Base-by-base conservation (phyloP, 1,139 yeast species). In the Chernovozyma aurita region DNA sequence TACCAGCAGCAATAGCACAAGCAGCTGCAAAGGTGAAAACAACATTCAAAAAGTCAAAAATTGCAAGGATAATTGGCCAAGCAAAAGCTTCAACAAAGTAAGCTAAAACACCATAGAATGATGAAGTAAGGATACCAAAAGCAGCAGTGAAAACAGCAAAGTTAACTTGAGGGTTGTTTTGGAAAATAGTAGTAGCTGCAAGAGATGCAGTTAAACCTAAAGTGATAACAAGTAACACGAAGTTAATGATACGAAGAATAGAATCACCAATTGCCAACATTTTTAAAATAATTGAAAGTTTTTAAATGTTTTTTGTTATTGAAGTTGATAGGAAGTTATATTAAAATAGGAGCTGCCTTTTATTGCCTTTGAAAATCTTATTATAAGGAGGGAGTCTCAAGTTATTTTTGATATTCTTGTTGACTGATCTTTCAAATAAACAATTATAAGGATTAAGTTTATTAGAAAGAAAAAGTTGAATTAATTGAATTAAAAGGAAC, bases 1-100 rank as follows among this genome's bases (percentile, higher is more conserved):
- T 80, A 52, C 81, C 94, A 46, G 88, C 95, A 40, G 97, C 97
- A 60, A 92, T 70, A 37, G 96, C 95, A 40, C 95, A 79, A 48
- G 92, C 97, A 49, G 86, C 97, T 39, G 97, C 80, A 65, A 92
- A 86, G 42, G 95, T 81, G 78, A 92, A 90, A 48, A 90, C 85
- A 56, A 81, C 68, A 76, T 88, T 87, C 64, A 92, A 71, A 65
- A 87, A 81, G 73, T 92, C 98, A 56, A 86, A 67, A 39, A 70
- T 52, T 40, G 82, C 78, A 59, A 86, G 65, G 47, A 88, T 61
- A 40, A 85, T 64, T 49, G 97, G 97, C 83, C 94, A 85, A 34
- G 95, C 95, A 46, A 90, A 72, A 47, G 82, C 78, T 42, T 80
- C 80, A 50, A 86, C 57, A 52, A 90, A 80, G 70, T 78, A 81